Base-by-base conservation (phyloP, 352 stramenopile species). In the Globisporangium perplexum region DNA sequence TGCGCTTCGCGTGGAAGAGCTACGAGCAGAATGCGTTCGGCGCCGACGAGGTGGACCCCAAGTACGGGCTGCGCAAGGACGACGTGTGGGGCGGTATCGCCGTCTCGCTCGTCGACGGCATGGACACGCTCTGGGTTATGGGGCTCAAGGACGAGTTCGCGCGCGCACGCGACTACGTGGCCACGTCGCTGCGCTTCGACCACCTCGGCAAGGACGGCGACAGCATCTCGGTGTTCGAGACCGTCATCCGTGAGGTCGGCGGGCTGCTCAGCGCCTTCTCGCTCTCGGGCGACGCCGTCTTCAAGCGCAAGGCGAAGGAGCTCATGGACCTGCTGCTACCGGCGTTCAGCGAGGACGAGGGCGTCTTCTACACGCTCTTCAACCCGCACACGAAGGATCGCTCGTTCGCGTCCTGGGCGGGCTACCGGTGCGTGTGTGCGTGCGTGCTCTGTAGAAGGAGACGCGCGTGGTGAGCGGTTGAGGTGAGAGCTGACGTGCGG, bases 101-200 rank as follows among this genome's bases (percentile, higher is more conserved):
- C 1, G 83, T 92, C 23, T 97, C 90, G 22, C 57, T 99, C 22
- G 86, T 99, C 8, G 96, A 99, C 70, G 77, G 77, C 12, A 76
- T 99, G 43, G 96, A 99, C 68, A 99, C 96, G 60, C 74, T 99
- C 12, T 99, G 88, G 82, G 78, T 99, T 49, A 98, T 99, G 96
- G 93, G 75, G n/a, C 53, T 86, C 24, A 76, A 92, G 53, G 86
- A 96, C 17, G 95, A 98, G 59, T 98, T 98, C 58, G 57, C 74
- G 20, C 76, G 95, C 44, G 93, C 90, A 1, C 69, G 77, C 38
- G 75, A 98, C 23, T 98, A 95, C 65, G 76, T 98, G 30, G 69
- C 65, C 0, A 64, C 75, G 18, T 61, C 85, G 24, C 54, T 98
- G 0, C 72, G 97, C 58, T 93, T 98, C 42, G 71, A 74, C 4